Evolutionary conservation across 495 filamentous ascomycete genomes (phyloP), one percentile per base, ranked within the genome.

Genomic region (Penicillium canescens): DNA sequence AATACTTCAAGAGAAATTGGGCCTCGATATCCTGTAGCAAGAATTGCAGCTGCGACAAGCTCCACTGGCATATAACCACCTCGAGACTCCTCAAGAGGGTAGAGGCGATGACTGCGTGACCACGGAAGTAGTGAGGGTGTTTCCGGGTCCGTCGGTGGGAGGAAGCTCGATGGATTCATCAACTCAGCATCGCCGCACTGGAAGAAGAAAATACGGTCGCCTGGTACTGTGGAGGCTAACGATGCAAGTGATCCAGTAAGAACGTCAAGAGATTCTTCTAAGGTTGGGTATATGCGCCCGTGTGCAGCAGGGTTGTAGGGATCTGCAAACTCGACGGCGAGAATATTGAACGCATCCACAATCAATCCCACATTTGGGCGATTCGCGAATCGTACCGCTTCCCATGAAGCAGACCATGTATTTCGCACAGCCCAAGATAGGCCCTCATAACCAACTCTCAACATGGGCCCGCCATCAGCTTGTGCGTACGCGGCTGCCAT

Each of bases 1-100:
- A 89, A 89, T 3, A 88, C 81, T 66, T 89, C 86, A n/a, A 87
- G 31, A 3, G 80, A 85, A 14, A 87, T 74, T 71, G 81, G 87
- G 1, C 81, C 82, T 49, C 72, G 65, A 41, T 83, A 87, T 1
- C 86, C 85, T 2, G 86, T 88, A 16, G 60, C 71, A 11, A 87
- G 60, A 8, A 89, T 85, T 1, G 82, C 85, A 46, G 75, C 72
- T 0, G 80, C 62, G 28, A 89, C 80, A n/a, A 82, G 67, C n/a
- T 78, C 59, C 7, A 87, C 78, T 2, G 86, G 86, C 46, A 89
- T 69, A 68, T 87, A 88, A 0, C 81, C 84, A 0, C 83, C 80
- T 1, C 47, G 52, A 2, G 60, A 52, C 14, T 42, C 28, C 45
- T 84, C 77, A 41, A 73, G 81, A 1, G 85, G 84, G 52, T 83